Conservation (phyloP, 2,329 filamentous ascomycete genomes). For the Ceratocystis eucalypticola region DNA sequence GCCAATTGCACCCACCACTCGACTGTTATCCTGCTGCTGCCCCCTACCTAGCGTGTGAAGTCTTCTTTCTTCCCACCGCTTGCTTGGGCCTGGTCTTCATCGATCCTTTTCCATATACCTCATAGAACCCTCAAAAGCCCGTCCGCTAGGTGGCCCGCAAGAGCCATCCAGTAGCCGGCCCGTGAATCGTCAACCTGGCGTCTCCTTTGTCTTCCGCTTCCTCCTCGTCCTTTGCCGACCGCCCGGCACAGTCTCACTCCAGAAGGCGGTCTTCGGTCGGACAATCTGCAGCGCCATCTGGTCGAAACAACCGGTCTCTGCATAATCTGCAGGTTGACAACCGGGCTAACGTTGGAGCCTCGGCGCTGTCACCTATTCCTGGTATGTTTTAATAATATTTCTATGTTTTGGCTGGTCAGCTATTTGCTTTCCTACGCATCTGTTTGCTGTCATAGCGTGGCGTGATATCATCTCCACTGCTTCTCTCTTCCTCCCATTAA, state of each 20-base stretch:
- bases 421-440: neutral
- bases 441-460: neutral
- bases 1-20: neutral
- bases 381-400: conserved; percentile 10
- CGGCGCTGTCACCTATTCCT: conserved; percentile 17
- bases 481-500: neutral
- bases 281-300: conserved; percentile 26
- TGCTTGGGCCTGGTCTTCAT: neutral
- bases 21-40: neutral
- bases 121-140: conserved; percentile 14
- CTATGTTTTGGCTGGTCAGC: neutral
- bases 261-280: conserved; percentile 37
- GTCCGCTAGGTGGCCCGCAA: conserved; percentile 18
- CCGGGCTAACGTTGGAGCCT: conserved; percentile 5
- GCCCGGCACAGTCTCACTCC: conserved; percentile 36
- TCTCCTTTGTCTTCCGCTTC: conserved; percentile 28
- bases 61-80: neutral
- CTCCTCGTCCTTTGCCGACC: conserved; percentile 42
- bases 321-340: conserved; percentile 17
- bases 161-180: conserved; percentile 19
- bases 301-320: conserved; percentile 19
- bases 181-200: conserved; percentile 18
- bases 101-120: neutral
- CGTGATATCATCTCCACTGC: neutral
- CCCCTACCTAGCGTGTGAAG: neutral